Base-by-base conservation (phyloP, 2,329 filamentous ascomycete species). In the Colletotrichum horii region DNA sequence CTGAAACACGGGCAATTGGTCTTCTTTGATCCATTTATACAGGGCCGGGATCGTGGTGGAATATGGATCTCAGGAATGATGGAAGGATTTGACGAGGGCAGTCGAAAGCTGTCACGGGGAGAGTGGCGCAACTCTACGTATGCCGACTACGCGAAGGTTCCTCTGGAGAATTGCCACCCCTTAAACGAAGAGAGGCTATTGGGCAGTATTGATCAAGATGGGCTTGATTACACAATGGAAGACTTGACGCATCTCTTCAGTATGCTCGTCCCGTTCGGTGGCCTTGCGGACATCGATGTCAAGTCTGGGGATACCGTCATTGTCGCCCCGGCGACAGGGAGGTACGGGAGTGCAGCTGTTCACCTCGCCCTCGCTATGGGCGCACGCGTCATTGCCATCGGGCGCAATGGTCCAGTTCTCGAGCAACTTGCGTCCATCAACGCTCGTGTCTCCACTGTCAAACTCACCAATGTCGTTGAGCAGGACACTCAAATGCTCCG, bases 301-400 rank as follows among this genome's bases (percentile, higher is more conserved):
- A 80, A 85, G 66, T 79, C 86, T 1, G 88, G 89, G 4, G 87
- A 91, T 74, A 88, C 85, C 0, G 81, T 91, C 28, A 81, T 91
- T 36, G 79, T 91, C 0, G 81, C 81, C n/a, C 89, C 89, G 0
- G 89, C 89, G 1, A 91, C 89, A 0, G 89, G 90, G 0, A 78
- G 79, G 0, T 91, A 87, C 76, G 86, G 89, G 1, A 86, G 88
- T 12, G 87, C 86, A 0, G 89, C 84, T 0, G 89, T 90, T 1
- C 78, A 84, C 8, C 80, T 89, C 4, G 89, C 89, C 0, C 73
- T 88, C 1, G 87, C 88, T 0, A 85, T 91, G 81, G 90, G 89
- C 0, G 89, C 88, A 2, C 83, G 82, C 9, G 89, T 91, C 4
- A 85, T 91, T 34, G 89, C 89, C 1, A 83, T 90, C 76, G 88